These are phyloP conservation scores for Cryptococcus amylolentus DNA, from an alignment of 1,284 basidiomycete species.

Conservation along the genomic window DNA sequence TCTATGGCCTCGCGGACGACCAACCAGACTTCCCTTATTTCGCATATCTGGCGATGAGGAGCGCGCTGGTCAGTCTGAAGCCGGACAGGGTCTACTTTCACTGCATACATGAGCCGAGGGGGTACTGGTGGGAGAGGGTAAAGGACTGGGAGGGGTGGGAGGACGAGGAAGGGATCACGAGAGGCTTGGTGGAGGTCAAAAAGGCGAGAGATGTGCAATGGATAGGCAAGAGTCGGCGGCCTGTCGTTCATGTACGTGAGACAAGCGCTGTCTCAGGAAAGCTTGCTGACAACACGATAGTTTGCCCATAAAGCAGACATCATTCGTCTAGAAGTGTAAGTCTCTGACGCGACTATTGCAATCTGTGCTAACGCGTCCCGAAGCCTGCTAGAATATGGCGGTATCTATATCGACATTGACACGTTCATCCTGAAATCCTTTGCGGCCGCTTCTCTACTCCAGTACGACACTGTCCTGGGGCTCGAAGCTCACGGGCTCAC, in stretches of 20 bases:
- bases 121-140: constrained; percentile 44
- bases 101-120: constrained; percentile 28
- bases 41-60: constrained; percentile 46
- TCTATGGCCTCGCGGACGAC: constrained; percentile 33
- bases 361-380: not conserved
- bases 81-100: constrained; percentile 45
- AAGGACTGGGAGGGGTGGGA: constrained; percentile 30
- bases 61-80: constrained; percentile 37
- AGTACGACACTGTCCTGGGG: constrained; percentile 46
- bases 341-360: not conserved
- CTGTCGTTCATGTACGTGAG: constrained; percentile 32
- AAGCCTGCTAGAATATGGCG: constrained; percentile 46
- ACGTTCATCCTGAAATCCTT: constrained; percentile 30
- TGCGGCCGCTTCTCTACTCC: constrained; percentile 22
- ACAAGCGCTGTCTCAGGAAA: not conserved
- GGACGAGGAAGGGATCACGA: constrained; percentile 14
- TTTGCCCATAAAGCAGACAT: constrained; percentile 52
- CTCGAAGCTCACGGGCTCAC: constrained; percentile 42
- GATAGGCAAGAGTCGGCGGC: constrained; percentile 28
- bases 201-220: constrained; percentile 28
- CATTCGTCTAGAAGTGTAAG: constrained; percentile 43
- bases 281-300: constrained; percentile 5
- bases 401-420: constrained; percentile 52
- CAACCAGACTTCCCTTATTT: constrained; percentile 41
- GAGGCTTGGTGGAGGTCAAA: constrained; percentile 24